A percentile compares a stretch with the other conserved stretches of the same genome.
These are phyloP conservation scores for Podospora conica DNA, from an alignment of 495 filamentous ascomycete genomes.

Conservation along the genomic window DNA sequence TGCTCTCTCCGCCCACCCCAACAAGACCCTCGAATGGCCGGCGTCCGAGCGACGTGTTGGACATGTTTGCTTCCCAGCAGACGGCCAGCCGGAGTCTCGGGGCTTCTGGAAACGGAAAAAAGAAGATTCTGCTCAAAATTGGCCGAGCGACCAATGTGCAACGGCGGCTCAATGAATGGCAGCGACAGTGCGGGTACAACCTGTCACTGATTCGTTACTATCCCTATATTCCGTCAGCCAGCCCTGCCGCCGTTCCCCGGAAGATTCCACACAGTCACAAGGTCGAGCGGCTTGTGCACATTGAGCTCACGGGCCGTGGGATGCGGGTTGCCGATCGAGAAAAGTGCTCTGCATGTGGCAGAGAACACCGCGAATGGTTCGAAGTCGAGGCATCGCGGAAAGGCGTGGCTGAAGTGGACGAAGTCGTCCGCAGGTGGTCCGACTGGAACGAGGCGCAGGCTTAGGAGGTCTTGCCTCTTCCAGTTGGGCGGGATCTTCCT, in stretches of 20 bases:
- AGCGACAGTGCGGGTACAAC: slow-evolving; percentile 82
- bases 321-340: slow-evolving; percentile 49
- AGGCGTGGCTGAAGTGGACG: slow-evolving; percentile 71
- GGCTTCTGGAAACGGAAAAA: slow-evolving; percentile 15
- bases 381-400: slow-evolving; percentile 71
- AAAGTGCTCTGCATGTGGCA: slow-evolving; percentile 72
- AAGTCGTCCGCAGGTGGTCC: slow-evolving; percentile 79
- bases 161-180: slow-evolving; percentile 86
- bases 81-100: slow-evolving; percentile 11
- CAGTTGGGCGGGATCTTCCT: neutral
- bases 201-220: slow-evolving; percentile 86
- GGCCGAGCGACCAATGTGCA: slow-evolving; percentile 88
- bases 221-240: slow-evolving; percentile 63
- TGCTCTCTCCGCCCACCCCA: slow-evolving; percentile 44
- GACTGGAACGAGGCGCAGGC: slow-evolving; percentile 56
- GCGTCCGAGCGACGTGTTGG: slow-evolving; percentile 61
- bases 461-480: neutral
- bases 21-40: slow-evolving; percentile 42
- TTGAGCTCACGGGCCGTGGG: slow-evolving; percentile 70
- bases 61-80: slow-evolving; percentile 41
- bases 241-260: slow-evolving; percentile 31
- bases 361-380: slow-evolving; percentile 93
- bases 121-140: slow-evolving; percentile 79
- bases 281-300: slow-evolving; percentile 84
- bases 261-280: slow-evolving; percentile 84